These are phyloP conservation scores for Melaleuca quinquenervia DNA, from an alignment of 345 rosid species.

Conservation along the genomic window DNA sequence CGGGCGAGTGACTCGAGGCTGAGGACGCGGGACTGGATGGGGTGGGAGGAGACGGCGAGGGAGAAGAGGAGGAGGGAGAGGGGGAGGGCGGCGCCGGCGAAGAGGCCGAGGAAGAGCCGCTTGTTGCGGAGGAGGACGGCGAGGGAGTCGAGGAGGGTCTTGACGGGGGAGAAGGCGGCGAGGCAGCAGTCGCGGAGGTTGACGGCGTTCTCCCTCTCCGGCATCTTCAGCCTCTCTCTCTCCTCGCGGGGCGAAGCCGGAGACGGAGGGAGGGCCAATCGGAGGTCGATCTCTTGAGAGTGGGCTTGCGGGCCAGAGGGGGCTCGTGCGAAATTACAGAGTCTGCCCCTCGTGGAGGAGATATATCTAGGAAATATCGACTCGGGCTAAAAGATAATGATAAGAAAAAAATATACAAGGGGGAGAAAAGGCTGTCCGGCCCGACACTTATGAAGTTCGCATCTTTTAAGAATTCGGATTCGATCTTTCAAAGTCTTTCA, in stretches of 20 bases:
- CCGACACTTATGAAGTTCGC: not conserved
- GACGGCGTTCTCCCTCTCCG: slow-evolving; percentile 1
- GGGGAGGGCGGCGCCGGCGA: slow-evolving; percentile 40
- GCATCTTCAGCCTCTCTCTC: not conserved
- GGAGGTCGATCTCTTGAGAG: not conserved
- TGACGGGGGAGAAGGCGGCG: not conserved
- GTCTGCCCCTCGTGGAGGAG: not conserved
- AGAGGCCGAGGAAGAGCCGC: slow-evolving; percentile 28
- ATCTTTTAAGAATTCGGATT: not conserved
- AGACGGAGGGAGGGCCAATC: not conserved
- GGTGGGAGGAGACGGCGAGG: slow-evolving; percentile 37
- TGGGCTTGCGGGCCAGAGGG: not conserved
- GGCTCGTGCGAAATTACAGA: not conserved
- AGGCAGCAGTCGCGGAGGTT: not conserved
- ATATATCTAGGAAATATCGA: not conserved
- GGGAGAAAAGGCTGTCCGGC: not conserved
- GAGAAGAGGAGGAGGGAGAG: slow-evolving; percentile 46
- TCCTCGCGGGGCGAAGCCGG: not conserved
- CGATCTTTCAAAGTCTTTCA: not conserved
- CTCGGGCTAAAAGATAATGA: not conserved
- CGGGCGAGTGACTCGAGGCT: slow-evolving; percentile 43
- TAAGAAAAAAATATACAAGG: not conserved
- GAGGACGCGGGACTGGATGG: slow-evolving; percentile 35
- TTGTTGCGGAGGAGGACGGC: slow-evolving; percentile 33
- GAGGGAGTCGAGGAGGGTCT: slow-evolving; percentile 22